Percentiles rank a stretch among this genome's conserved stretches.
These are phyloP conservation scores for Cystobasidiaceae sp. DNA, from an alignment of 1,284 basidiomycete species.

Conservation along the genomic window DNA sequence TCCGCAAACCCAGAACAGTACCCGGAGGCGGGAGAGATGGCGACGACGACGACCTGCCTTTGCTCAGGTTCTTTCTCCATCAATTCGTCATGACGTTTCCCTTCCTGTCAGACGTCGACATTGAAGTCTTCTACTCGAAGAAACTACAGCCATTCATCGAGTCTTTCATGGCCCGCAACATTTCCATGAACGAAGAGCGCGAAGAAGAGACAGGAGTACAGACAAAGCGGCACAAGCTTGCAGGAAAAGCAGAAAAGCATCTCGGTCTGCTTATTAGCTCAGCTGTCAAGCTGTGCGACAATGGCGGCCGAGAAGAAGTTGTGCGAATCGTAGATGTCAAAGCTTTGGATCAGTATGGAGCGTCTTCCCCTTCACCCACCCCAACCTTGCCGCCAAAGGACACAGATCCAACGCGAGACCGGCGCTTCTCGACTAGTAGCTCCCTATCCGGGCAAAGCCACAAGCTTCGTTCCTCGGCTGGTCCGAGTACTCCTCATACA, in stretches of 20 bases:
- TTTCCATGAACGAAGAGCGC: conserved; percentile 61
- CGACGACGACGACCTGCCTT: conserved; percentile 61
- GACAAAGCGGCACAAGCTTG: conserved; percentile 56
- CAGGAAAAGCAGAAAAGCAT: conserved; percentile 73
- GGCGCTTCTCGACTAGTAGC: neutral
- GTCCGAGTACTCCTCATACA: neutral
- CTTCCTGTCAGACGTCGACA: conserved; percentile 71
- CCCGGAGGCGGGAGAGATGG: conserved; percentile 28
- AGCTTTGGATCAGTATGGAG: neutral
- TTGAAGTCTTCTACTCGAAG: conserved; percentile 78
- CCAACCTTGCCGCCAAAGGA: conserved; percentile 7
- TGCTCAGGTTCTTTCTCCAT: conserved; percentile 79
- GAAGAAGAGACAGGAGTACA: conserved; percentile 51
- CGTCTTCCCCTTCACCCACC: neutral
- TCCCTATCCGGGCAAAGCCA: neutral
- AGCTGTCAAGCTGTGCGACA: conserved; percentile 63
- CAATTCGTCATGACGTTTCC: conserved; percentile 90
- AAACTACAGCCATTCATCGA: conserved; percentile 89
- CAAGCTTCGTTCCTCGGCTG: neutral
- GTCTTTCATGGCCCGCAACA: conserved; percentile 69
- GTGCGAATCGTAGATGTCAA: conserved; percentile 61
- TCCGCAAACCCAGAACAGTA: neutral
- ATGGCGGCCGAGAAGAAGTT: conserved; percentile 71
- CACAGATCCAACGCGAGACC: neutral
- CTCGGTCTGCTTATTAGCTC: conserved; percentile 71